Conservation (phyloP, 805 yeast species). For the Candida vartiovaarae region DNA sequence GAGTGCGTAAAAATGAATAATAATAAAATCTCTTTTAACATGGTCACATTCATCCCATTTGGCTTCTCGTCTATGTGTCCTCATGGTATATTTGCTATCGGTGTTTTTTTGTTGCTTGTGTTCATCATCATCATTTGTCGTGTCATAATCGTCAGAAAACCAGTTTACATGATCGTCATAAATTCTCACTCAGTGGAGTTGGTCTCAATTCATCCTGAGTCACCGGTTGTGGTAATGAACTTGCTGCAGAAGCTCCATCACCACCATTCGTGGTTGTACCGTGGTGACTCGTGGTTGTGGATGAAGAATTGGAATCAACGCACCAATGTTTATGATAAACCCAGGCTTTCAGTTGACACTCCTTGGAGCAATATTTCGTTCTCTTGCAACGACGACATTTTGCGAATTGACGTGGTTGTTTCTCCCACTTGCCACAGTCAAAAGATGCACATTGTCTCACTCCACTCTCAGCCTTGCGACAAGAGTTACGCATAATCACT, state of each 20-base stretch:
- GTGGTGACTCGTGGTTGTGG: neutral
- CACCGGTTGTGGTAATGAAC: neutral
- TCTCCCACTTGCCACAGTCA: slow-evolving; percentile 93
- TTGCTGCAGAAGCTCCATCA: slow-evolving; percentile 1
- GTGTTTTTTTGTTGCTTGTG: too few relatives aligned
- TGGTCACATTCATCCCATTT: too few relatives aligned
- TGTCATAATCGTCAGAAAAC: too few relatives aligned
- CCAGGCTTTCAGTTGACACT: slow-evolving; percentile 92
- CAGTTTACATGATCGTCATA: neutral
- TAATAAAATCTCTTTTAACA: too few relatives aligned
- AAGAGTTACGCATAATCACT: slow-evolving; percentile 94
- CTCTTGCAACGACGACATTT: slow-evolving; percentile 92
- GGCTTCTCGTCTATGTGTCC: too few relatives aligned
- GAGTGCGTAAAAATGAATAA: too few relatives aligned
- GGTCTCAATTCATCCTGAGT: neutral
- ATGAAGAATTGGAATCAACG: slow-evolving; percentile 24
- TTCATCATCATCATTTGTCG: too few relatives aligned
- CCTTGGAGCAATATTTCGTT: slow-evolving; percentile 89
- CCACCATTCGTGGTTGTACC: neutral
- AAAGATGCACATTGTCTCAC: slow-evolving; percentile 92
- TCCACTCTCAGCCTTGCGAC: slow-evolving; percentile 85
- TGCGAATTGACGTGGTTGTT: slow-evolving; percentile 83
- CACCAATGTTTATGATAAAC: slow-evolving; percentile 94
- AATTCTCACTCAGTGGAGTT: neutral
- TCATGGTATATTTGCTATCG: too few relatives aligned